Base-by-base conservation (phyloP, 352 stramenopile genomes). In the Phytophthora constricta region DNA sequence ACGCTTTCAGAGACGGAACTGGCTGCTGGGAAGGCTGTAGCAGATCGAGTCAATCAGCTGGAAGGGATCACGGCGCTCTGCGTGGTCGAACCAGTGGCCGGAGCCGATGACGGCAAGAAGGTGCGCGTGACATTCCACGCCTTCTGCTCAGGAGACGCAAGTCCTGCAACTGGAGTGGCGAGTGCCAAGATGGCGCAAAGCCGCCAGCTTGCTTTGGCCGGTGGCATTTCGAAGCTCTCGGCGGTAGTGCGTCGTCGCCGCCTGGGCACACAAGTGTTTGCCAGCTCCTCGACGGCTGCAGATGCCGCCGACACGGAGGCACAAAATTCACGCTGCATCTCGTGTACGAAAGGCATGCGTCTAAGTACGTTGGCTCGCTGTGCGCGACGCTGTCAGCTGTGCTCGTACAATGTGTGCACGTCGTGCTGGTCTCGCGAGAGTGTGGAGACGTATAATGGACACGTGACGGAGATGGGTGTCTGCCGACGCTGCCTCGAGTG, bases 401-500 rank as follows among this genome's bases (percentile, higher is more conserved):
- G 79, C 33, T 71, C 65, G 14, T 84, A 86, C 68, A 74, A 74
- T 28, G 76, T 85, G 10, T 87, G 79, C 51, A 73, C 70, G 3
- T 50, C 64, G 22, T 87, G 79, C 51, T 82, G 68, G 65, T 66
- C 68, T 10, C 62, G 58, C 10, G 62, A 87, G 28, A 76, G 60
- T 20, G 67, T 87, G 5, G 79, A 87, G 48, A 82, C 73, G 3
- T 72, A 59, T 53, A 81, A 72, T 26, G 73, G 75, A 2, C 58
- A 80, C 13, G 33, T 70, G n/a, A 34, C 56, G n/a, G 37, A 45
- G 4, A 73, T 84, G 45, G 58, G 63, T 2, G 63, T 84, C 19
- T 87, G 78, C 47, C 72, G 42, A 27, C 78, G 76, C 37, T 87
- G 78, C 20, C 58, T 82, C 5, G 78, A 87, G 27, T 78, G 70